Conservation (phyloP, 768 basidiomycete species). For the Tubosaeta sp. region DNA sequence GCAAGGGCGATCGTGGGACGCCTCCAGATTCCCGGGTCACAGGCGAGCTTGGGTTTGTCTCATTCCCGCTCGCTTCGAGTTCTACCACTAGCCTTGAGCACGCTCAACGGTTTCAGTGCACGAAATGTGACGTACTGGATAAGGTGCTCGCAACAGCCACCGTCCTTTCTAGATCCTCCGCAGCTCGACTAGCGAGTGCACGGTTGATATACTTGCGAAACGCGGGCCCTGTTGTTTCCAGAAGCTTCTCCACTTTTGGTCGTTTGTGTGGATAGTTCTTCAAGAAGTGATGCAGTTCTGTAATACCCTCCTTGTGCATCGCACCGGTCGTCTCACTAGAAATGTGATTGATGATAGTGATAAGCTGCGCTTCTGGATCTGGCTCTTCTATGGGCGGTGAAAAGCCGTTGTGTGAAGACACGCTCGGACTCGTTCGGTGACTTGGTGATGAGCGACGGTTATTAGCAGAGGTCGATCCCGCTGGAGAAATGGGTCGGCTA, state of each 20-base stretch:
- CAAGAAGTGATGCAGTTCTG: constrained; percentile 89
- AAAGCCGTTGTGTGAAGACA: constrained; percentile 55
- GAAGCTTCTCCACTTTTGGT: constrained; percentile 77
- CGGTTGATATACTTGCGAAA: constrained; percentile 91
- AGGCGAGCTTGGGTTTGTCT: constrained; percentile 34
- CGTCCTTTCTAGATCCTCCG: constrained; percentile 77
- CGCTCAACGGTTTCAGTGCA: not conserved
- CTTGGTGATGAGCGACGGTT: constrained; percentile 56
- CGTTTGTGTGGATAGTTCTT: constrained; percentile 86
- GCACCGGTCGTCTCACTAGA: constrained; percentile 87
- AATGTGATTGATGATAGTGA: constrained; percentile 80
- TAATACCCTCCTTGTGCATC: constrained; percentile 90
- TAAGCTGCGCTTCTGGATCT: constrained; percentile 81
- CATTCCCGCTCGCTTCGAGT: constrained; percentile 54
- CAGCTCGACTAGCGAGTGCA: constrained; percentile 82
- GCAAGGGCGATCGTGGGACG: constrained; percentile 35
- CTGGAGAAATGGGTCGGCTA: constrained; percentile 70
- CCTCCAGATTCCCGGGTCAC: constrained; percentile 25
- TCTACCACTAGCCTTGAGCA: constrained; percentile 36
- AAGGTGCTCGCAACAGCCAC: constrained; percentile 81
- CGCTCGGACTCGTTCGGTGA: constrained; percentile 64
- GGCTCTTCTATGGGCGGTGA: constrained; percentile 68
- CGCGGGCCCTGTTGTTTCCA: constrained; percentile 83
- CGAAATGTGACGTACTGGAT: constrained; percentile 52
- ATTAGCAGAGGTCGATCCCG: constrained; percentile 54